Percentiles rank a stretch among this genome's conserved stretches.
Conservation (phyloP, 495 filamentous ascomycete genomes). For the Penicillium salamii region DNA sequence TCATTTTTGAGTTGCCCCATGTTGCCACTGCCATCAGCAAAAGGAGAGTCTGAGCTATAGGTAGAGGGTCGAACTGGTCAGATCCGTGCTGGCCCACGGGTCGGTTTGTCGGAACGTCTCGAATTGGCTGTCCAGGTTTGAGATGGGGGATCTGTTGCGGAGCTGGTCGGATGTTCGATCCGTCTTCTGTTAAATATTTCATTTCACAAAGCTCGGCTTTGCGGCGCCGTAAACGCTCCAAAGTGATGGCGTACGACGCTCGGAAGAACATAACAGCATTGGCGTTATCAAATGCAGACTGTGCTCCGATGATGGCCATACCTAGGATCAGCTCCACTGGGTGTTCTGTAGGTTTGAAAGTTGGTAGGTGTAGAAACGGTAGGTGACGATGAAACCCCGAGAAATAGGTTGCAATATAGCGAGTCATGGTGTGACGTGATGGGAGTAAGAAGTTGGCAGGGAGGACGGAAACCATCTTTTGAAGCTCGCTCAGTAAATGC, state of each 20-base stretch:
- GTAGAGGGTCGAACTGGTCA: slow-evolving; percentile 3
- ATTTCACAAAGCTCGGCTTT: neutral
- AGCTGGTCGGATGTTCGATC: neutral
- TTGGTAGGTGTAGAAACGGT: slow-evolving; percentile 25
- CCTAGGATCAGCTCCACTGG: slow-evolving; percentile 18
- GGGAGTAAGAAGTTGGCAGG: slow-evolving; percentile 29
- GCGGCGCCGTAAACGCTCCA: neutral
- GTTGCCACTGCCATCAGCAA: slow-evolving; percentile 26
- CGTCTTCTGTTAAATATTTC: neutral
- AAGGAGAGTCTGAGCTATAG: slow-evolving; percentile 19
- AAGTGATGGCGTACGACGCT: neutral
- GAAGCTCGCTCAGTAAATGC: neutral
- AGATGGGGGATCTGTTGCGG: too few relatives aligned
- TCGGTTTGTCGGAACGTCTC: too few relatives aligned
- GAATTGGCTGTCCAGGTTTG: too few relatives aligned
- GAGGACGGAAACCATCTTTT: neutral
- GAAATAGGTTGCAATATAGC: slow-evolving; percentile 23
- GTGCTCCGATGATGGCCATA: slow-evolving; percentile 17
- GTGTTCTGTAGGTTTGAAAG: slow-evolving; percentile 12
- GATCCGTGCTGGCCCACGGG: neutral
- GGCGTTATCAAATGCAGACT: slow-evolving; percentile 42
- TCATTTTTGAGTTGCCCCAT: slow-evolving; percentile 20
- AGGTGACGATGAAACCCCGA: slow-evolving; percentile 21
- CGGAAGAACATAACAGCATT: slow-evolving; percentile 9
- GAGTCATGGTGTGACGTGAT: slow-evolving; percentile 16